These are phyloP conservation scores for Fusarium caatingaense DNA, from an alignment of 2,329 filamentous ascomycete species.

Conservation along the genomic window DNA sequence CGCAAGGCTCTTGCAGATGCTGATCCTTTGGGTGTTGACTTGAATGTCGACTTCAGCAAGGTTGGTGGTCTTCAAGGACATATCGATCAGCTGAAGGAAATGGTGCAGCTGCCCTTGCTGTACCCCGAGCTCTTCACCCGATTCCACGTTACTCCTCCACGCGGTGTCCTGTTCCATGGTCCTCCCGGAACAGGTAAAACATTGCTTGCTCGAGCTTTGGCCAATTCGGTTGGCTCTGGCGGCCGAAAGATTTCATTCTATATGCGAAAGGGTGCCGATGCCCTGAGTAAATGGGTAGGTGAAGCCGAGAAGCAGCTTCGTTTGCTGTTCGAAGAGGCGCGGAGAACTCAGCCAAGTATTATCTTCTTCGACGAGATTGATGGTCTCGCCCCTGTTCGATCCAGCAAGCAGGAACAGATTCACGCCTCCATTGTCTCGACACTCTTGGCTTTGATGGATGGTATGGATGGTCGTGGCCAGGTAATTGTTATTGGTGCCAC, in stretches of 20 bases:
- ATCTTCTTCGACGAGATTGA: conserved; percentile 99
- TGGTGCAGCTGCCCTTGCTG: conserved; percentile 93
- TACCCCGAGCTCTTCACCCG: conserved; percentile 94
- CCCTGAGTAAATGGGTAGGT: conserved; percentile 98
- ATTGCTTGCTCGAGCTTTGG: conserved; percentile 90
- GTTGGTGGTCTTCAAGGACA: conserved; percentile 93
- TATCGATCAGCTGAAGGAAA: conserved; percentile 97
- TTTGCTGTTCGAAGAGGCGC: conserved; percentile 92
- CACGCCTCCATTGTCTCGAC: conserved; percentile 98
- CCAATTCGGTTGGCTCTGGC: conserved; percentile 88
- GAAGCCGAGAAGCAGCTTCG: conserved; percentile 96
- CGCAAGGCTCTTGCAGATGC: conserved; percentile 92
- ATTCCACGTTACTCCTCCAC: conserved; percentile 92
- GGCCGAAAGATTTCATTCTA: conserved; percentile 98
- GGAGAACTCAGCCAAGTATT: conserved; percentile 96
- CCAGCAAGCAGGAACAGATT: conserved; percentile 98
- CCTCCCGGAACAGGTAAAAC: conserved; percentile 98
- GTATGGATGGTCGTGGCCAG: conserved; percentile 97
- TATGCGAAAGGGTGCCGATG: conserved; percentile 98
- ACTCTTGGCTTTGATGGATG: conserved; percentile 93
- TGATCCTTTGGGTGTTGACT: conserved; percentile 91
- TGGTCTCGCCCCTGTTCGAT: conserved; percentile 92
- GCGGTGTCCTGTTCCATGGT: conserved; percentile 95
- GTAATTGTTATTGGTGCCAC: conserved; percentile 99
- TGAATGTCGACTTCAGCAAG: conserved; percentile 92